Conservation (phyloP, 2,329 filamentous ascomycete species). For the Didymella pomorum region DNA sequence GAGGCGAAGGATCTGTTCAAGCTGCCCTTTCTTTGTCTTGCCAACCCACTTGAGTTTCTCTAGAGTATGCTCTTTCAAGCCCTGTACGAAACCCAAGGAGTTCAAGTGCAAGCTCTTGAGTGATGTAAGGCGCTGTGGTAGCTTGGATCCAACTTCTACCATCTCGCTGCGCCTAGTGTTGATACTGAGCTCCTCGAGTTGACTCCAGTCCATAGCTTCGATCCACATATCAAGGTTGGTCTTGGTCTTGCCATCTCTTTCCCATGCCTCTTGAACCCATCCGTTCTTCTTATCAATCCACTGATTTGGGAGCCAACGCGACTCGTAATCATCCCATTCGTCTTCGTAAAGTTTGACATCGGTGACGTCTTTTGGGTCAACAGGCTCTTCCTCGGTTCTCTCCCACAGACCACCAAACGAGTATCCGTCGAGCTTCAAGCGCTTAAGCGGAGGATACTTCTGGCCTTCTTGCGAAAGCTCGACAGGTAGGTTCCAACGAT, state of each 20-base stretch:
- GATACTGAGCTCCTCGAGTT: constrained; percentile 5
- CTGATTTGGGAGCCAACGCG: background rate
- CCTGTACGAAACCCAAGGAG: background rate
- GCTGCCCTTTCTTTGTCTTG: background rate
- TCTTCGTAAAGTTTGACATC: background rate
- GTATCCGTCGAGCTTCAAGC: constrained; percentile 3
- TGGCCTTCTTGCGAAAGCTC: background rate
- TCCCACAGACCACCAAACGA: background rate
- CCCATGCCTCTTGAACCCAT: too few relatives aligned
- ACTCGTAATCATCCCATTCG: background rate
- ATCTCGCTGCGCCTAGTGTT: background rate
- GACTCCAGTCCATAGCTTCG: constrained; percentile 1
- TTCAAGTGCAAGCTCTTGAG: background rate
- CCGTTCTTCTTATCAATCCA: background rate
- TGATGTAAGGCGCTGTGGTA: background rate
- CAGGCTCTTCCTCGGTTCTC: background rate
- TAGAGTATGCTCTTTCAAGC: background rate
- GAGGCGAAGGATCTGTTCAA: background rate
- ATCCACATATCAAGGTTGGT: constrained; percentile 5
- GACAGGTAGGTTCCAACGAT: background rate
- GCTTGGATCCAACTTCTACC: background rate
- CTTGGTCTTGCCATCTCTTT: background rate
- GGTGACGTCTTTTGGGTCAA: background rate
- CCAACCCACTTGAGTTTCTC: background rate
- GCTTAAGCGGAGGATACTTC: background rate